Evolutionary conservation across 164 flowering plant genomes (phyloP), one percentile per base, ranked within the genome.

Genomic region (Sedum album): DNA sequence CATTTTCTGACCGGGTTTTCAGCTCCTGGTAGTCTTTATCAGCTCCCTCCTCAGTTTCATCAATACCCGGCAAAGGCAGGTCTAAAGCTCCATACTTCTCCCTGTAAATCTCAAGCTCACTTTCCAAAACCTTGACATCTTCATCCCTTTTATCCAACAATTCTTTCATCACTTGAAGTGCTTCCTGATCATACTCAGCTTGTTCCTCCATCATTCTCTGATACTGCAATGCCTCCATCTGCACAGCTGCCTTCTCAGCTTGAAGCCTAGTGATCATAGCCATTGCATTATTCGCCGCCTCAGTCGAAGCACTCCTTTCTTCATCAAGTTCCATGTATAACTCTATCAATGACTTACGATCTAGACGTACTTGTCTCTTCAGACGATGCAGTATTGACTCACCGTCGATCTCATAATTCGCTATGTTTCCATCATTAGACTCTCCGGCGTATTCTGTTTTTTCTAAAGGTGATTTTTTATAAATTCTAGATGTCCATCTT

Each of bases 181-280:
- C n/a, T n/a, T 86, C 91, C 65, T 83, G 83, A 68, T 86, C 88
- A 70, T 84, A 84, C 71, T 84, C 83, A 18, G 82, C 73, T 69
- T 84, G 85, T 68, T 84, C 85, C 68, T 84, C 87, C 85, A 84
- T 84, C 84, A 84, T 78, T n/a, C n/a, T n/a, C n/a, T n/a, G n/a
- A n/a, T n/a, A n/a, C n/a, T n/a, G n/a, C n/a, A n/a, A n/a, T n/a
- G n/a, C n/a, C n/a, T n/a, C n/a, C n/a, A n/a, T n/a, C n/a, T n/a
- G n/a, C n/a, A n/a, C n/a, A n/a, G n/a, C n/a, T n/a, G n/a, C n/a
- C n/a, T n/a, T n/a, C n/a, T n/a, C n/a, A n/a, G n/a, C n/a, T n/a
- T n/a, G n/a, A 53, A 84, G 69, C 69, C 87, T 51, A 7, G 80
- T 82, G 72, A 84, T 84, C 87, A 84, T 84, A 8, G 87, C 85